These are phyloP conservation scores for Pseudozyma sp. DNA, from an alignment of 1,284 basidiomycete species.

Conservation along the genomic window DNA sequence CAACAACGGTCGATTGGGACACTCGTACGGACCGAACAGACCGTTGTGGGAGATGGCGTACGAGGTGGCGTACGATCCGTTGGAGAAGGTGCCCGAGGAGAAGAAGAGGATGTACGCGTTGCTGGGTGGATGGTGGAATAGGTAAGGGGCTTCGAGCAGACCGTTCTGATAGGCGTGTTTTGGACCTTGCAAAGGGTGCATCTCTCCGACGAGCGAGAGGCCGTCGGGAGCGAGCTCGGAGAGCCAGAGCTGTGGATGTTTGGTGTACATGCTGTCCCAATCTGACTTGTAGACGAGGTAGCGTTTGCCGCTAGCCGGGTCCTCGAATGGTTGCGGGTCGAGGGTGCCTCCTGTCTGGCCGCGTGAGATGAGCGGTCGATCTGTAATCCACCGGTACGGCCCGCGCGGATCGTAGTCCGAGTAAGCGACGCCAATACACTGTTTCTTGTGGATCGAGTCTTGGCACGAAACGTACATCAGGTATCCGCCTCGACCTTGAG, in stretches of 20 bases:
- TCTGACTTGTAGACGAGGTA: conserved; percentile 57
- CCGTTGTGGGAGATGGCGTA: conserved; percentile 51
- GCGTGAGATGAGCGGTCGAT: conserved; percentile 47
- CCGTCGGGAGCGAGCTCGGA: conserved; percentile 56
- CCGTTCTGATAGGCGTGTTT: conserved; percentile 42
- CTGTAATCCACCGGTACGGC: conserved; percentile 50
- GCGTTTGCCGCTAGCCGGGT: conserved; percentile 43
- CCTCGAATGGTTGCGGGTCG: conserved; percentile 59
- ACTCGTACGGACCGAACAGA: conserved; percentile 51
- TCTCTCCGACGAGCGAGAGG: conserved; percentile 46
- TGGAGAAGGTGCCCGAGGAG: conserved; percentile 54
- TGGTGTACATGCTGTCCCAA: conserved; percentile 52
- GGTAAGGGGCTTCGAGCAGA: conserved; percentile 58
- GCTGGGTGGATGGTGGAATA: conserved; percentile 42
- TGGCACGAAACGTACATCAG: conserved; percentile 58
- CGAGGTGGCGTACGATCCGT: conserved; percentile 52
- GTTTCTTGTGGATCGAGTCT: conserved; percentile 41
- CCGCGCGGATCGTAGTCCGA: conserved; percentile 40
- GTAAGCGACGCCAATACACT: conserved; percentile 58
- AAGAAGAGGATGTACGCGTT: conserved; percentile 59
- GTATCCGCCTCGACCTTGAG: conserved; percentile 47
- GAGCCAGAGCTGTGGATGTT: conserved; percentile 55
- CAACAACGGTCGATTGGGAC: conserved; percentile 36
- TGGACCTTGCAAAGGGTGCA: conserved; percentile 47
- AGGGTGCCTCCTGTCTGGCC: conserved; percentile 51